Evolutionary conservation across 2,329 filamentous ascomycete species (phyloP).

Genomic region (Ophioceras dolichostomum): DNA sequence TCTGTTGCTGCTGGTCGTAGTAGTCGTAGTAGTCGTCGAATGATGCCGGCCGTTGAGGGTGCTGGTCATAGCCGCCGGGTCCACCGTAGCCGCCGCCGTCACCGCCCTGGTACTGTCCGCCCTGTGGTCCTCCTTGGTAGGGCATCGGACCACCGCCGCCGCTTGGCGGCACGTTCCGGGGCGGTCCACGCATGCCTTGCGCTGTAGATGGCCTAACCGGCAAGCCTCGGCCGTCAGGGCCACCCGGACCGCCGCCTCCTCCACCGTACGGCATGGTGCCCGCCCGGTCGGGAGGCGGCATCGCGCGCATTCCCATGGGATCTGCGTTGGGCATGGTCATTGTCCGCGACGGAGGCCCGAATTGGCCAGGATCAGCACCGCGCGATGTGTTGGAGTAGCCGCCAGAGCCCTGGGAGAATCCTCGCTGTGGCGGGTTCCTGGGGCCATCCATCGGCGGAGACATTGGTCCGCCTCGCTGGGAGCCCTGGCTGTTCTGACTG

Average conservation of each 20-base stretch:
- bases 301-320: slow-evolving; percentile 17
- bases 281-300: slow-evolving; percentile 18
- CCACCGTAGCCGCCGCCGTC: slow-evolving; percentile 15
- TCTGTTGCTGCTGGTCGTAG: slow-evolving; percentile 23
- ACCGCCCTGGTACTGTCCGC: slow-evolving; percentile 15
- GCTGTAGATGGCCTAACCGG: slow-evolving; percentile 45
- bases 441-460: slow-evolving; percentile 14
- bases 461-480: slow-evolving; percentile 18
- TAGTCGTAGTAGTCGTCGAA: slow-evolving; percentile 45
- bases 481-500: slow-evolving; percentile 14
- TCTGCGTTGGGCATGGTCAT: slow-evolving; percentile 48
- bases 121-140: slow-evolving; percentile 16
- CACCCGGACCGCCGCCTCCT: slow-evolving; percentile 35
- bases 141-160: slow-evolving; percentile 16
- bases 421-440: slow-evolving; percentile 7
- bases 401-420: slow-evolving; percentile 10
- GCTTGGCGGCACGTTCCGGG: slow-evolving; percentile 33
- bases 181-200: slow-evolving; percentile 36
- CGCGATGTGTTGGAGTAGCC: slow-evolving; percentile 14
- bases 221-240: slow-evolving; percentile 32
- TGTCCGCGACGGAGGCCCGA: slow-evolving; percentile 41
- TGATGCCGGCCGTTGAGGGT: slow-evolving; percentile 21
- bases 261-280: slow-evolving; percentile 35
- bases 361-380: slow-evolving; percentile 18
- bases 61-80: slow-evolving; percentile 22